Percentiles rank a stretch among this genome's conserved stretches.
Evolutionary conservation across 202 grass and related monocot genomes (phyloP).

Genomic region (Panicum hallii): DNA sequence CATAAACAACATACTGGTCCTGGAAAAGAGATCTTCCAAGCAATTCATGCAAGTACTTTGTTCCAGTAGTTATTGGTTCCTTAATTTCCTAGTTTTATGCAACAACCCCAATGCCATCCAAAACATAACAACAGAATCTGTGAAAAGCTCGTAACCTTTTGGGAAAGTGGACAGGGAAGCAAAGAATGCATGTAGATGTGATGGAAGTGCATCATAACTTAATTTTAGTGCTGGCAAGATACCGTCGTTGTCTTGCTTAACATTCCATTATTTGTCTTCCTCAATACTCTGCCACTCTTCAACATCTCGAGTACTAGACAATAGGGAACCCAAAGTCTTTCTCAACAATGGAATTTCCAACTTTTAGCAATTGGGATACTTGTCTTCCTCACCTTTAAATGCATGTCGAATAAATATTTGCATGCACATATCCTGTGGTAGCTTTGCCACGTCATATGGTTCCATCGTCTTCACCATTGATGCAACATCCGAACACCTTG

Average conservation of each 20-base stretch:
- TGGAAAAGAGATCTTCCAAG: conserved; percentile 34
- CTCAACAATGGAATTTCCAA: background rate
- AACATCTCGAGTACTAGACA: background rate
- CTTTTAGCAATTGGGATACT: background rate
- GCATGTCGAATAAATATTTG: background rate
- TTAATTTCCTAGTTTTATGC: background rate
- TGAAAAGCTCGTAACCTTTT: background rate
- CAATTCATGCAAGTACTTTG: background rate
- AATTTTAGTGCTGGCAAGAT: background rate
- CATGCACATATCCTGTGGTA: background rate
- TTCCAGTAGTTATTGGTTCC: background rate
- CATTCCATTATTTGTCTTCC: background rate
- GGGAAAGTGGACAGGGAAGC: background rate
- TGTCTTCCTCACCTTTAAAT: background rate
- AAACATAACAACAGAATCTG: background rate
- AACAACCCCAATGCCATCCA: conserved; percentile 33
- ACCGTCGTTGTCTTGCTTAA: background rate
- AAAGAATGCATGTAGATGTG: background rate
- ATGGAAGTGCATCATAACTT: conserved; percentile 25
- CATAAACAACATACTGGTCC: background rate
- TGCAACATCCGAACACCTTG: conserved; percentile 34
- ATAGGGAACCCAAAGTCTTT: background rate
- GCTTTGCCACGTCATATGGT: background rate
- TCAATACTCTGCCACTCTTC: background rate
- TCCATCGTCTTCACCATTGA: background rate